Base-by-base conservation (phyloP, 805 yeast genomes). In the Candida coleopterorum region DNA sequence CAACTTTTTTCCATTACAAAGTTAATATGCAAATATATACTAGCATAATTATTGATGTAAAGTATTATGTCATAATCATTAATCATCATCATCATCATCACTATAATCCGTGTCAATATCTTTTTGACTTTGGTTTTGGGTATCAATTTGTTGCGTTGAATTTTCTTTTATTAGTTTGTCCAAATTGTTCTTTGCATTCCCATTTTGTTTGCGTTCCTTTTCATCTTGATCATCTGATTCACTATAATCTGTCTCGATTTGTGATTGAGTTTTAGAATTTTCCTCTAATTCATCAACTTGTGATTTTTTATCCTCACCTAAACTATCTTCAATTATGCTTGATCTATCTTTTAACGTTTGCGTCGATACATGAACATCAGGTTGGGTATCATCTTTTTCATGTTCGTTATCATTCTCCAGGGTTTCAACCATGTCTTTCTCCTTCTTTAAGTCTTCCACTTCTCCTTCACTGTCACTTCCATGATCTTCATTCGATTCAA, bases 41-140 rank as follows among this genome's bases (percentile, higher is more conserved):
- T n/a, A n/a, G n/a, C n/a, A n/a, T n/a, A n/a, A n/a, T n/a, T n/a
- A n/a, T n/a, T n/a, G n/a, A n/a, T n/a, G n/a, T n/a, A n/a, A n/a
- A n/a, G n/a, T n/a, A n/a, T n/a, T n/a, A n/a, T n/a, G 22, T 20
- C 22, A 20, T 23, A 10, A 5, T 17, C 22, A 9, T 32, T n/a
- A n/a, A 20, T 18, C n/a, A 18, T 18, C 18, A 14, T 25, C 31
- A 4, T 39, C 42, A 27, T 38, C 42, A 4, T 39, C 28, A 27
- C 41, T 37, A 25, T 42, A 42, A 25, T 42, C 46, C 4, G 43
- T 42, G 14, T 42, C 46, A 4, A 25, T 24, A 7, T 35, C 41
- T 10, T 31, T 34, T 17, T 33, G 38, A 20, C 34, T 32, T 29
- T 28, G 34, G 10, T 24, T 23, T 18, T 15, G 32, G 12, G 18